Evolutionary conservation across 106 monocot species (phyloP).

Genomic region (Iris macrosiphon): DNA sequence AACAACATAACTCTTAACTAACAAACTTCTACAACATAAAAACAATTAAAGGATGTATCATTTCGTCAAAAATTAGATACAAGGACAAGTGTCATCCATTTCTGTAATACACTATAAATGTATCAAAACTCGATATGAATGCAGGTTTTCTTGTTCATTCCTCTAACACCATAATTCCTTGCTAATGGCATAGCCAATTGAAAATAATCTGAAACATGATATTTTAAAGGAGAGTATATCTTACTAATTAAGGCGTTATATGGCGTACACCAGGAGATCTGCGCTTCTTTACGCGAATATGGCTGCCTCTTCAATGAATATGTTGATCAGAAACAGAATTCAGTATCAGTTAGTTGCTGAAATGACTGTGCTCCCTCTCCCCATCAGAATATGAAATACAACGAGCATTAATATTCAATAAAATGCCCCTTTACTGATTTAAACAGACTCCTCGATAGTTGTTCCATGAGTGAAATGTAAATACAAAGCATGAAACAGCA

Average conservation of each 20-base stretch:
- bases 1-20: too few relatives aligned
- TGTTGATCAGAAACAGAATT: not conserved
- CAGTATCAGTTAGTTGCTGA: not conserved
- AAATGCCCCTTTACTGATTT: not conserved
- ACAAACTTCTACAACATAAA: too few relatives aligned
- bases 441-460: constrained; percentile 1
- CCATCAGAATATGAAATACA: not conserved
- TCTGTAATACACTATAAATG: too few relatives aligned
- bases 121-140: too few relatives aligned
- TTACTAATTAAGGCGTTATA: not conserved
- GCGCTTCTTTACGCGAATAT: not conserved
- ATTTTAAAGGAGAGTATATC: not conserved
- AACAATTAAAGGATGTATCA: too few relatives aligned
- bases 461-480: not conserved
- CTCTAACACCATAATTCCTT: constrained; percentile 14
- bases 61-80: too few relatives aligned
- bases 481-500: not conserved
- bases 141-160: constrained; percentile 20
- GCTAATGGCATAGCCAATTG: not conserved
- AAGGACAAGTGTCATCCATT: too few relatives aligned
- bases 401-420: not conserved
- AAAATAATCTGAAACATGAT: not conserved
- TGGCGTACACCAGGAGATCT: not conserved
- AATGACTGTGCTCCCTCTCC: not conserved
- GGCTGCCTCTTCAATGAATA: not conserved